Base-by-base conservation (phyloP, 352 stramenopile species). In the Sclerospora graminicola region DNA sequence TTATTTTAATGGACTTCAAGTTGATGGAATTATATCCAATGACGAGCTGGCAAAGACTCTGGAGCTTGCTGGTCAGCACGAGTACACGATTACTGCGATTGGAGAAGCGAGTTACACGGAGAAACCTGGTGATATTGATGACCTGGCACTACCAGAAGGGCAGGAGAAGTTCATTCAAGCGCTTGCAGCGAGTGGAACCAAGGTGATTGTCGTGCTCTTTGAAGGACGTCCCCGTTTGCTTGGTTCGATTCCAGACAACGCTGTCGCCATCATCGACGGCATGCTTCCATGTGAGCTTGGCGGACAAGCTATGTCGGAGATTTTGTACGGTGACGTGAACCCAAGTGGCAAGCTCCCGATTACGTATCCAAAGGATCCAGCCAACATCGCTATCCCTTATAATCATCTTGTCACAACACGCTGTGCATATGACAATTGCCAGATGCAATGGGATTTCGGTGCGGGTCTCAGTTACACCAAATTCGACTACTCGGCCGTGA, bases 331-430 rank as follows among this genome's bases (percentile, higher is more conserved):
- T 6, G 35, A 67, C 7, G 65, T 84, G 11, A 93, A 90, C 48
- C 82, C 75, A 80, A 92, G 77, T 18, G 83, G 83, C 0, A 60
- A 70, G 33, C 57, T 93, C 6, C 73, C 81, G 5, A 82, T 94
- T 46, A 89, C 79, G 18, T 95, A 87, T 54, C 77, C 74, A 8
- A 76, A 73, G 48, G 49, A 81, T 33, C 45, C 60, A 1, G 63
- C 51, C 9, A 82, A 72, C 42, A 43, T 70, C 21, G 60, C 55
- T 8, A 79, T 84, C 41, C 59, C 68, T 11, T 89, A 89, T 66
- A 84, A 84, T 47, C 72, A 83, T 41, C 69, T 45, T 4, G 64
- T 74, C 19, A 77, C 50, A 1, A 62, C 60, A 11, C 63, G 55
- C 5, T 85, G 74, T 20, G 45, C 59, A 10, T 60, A 23, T 14